These are phyloP conservation scores for Astrephomene gubernaculifera DNA, from an alignment of 139 green algal genomes.

Conservation along the genomic window DNA sequence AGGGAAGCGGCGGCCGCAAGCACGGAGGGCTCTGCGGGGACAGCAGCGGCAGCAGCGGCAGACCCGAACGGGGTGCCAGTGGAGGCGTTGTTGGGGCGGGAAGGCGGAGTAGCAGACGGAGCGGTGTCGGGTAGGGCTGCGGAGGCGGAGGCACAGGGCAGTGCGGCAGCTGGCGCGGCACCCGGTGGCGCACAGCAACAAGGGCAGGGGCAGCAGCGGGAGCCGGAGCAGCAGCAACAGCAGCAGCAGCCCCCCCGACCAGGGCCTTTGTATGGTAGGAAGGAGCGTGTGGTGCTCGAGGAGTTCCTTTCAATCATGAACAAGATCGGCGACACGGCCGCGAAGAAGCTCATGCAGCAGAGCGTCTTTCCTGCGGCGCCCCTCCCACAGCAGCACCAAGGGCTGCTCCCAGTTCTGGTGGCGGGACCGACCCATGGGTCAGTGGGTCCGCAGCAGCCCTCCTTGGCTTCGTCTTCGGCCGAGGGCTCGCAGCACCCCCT, in stretches of 20 bases:
- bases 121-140: neutral
- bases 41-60: too few species aligned
- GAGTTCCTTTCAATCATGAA: constrained; percentile 59
- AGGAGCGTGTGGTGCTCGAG: constrained; percentile 55
- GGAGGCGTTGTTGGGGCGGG: neutral
- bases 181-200: neutral
- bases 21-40: too few species aligned
- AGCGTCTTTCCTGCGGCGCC: too few species aligned
- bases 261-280: constrained; percentile 25
- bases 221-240: neutral
- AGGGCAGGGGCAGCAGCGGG: neutral
- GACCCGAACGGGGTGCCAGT: too few species aligned
- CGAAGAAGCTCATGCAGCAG: constrained; percentile 30
- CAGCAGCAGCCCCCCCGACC: neutral
- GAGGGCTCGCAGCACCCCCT: too few species aligned
- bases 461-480: too few species aligned
- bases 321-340: constrained; percentile 41
- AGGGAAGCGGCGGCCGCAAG: too few species aligned
- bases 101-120: neutral
- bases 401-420: too few species aligned
- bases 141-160: neutral
- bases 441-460: too few species aligned
- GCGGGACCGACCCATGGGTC: too few species aligned
- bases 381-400: too few species aligned
- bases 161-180: neutral